These are phyloP conservation scores for Heliosperma pusillum DNA, from an alignment of 148 eudicot genomes.

Conservation along the genomic window DNA sequence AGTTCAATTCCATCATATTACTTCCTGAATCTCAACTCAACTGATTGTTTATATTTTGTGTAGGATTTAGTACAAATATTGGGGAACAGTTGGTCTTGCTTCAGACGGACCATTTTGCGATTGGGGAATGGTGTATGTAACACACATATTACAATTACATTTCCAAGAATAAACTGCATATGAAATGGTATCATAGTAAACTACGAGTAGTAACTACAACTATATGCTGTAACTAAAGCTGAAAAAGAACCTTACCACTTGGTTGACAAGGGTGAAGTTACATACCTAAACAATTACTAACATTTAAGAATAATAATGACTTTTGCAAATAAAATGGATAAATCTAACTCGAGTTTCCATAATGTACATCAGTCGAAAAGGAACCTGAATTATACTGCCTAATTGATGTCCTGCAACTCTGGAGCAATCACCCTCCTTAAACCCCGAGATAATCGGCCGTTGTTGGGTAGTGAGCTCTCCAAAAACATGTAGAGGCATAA, in stretches of 20 bases:
- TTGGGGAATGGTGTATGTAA: too few species aligned
- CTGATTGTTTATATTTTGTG: too few species aligned
- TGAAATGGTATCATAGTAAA: not conserved
- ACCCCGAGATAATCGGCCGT: slow-evolving; percentile 38
- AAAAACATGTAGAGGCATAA: slow-evolving; percentile 67
- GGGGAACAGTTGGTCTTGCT: too few species aligned
- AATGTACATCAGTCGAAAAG: slow-evolving; percentile 21
- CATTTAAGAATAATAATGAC: not conserved
- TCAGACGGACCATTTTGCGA: too few species aligned
- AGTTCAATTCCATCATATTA: too few species aligned
- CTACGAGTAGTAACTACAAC: not conserved
- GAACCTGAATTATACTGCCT: slow-evolving; percentile 9
- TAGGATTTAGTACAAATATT: too few species aligned
- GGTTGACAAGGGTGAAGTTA: not conserved
- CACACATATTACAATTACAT: not conserved
- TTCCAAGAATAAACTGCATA: not conserved
- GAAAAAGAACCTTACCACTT: not conserved
- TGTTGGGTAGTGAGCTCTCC: slow-evolving; percentile 54
- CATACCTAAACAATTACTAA: not conserved
- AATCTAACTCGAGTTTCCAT: not conserved
- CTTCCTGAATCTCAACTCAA: too few species aligned
- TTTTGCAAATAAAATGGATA: not conserved
- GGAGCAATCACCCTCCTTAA: slow-evolving; percentile 45
- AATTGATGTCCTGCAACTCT: slow-evolving; percentile 36
- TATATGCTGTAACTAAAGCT: not conserved